Base-by-base conservation (phyloP, 2,329 filamentous ascomycete species). In the Escovopsis weberi region DNA sequence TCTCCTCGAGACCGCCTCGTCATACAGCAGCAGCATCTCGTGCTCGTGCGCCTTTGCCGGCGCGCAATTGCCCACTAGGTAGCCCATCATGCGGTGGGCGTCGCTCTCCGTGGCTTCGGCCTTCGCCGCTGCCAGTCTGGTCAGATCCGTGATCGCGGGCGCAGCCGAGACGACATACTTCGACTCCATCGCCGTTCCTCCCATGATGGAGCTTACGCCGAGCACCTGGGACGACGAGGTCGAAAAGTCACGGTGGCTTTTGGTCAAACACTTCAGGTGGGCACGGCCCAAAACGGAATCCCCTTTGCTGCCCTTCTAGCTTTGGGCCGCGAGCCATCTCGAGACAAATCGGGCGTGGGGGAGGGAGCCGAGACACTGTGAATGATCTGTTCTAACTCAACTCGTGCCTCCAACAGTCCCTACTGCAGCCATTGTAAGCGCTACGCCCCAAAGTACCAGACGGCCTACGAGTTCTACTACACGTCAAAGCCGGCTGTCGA, bases 401-500 rank as follows among this genome's bases (percentile, higher is more conserved):
- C 33, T 35, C 12, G 18, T n/a, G 11, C 11, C 35, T 10, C 18
- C 23, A 4, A 7, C 45, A 78, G 74, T 52, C 74, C 74, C 10
- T 75, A 67, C 50, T 78, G 74, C 61, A 72, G 71, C 38, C 86
- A 94, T 61, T 95, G 88, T 66, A 72, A 73, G 58, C 68, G 73
- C 40, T 84, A 86, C 55, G 86, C 85, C 41, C 91, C 91, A 7
- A 80, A 77, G 40, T 95, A 78, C 70, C 87, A 96, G 63, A 95
- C 88, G 5, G 63, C 89, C 12, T 94, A 96, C 69, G 91, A 98
- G 65, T 95, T 80, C 62, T 98, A 95, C 67, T 68, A 85, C 66
- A 95, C 88, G 33, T 91, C 85, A 33, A 80, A 86, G 53, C 81
- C 82, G 12, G 65, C 80, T 59, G 53, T 68, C 64, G 53, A 67